Conservation (phyloP, 139 green algal species). For the Chlorella sp. region DNA sequence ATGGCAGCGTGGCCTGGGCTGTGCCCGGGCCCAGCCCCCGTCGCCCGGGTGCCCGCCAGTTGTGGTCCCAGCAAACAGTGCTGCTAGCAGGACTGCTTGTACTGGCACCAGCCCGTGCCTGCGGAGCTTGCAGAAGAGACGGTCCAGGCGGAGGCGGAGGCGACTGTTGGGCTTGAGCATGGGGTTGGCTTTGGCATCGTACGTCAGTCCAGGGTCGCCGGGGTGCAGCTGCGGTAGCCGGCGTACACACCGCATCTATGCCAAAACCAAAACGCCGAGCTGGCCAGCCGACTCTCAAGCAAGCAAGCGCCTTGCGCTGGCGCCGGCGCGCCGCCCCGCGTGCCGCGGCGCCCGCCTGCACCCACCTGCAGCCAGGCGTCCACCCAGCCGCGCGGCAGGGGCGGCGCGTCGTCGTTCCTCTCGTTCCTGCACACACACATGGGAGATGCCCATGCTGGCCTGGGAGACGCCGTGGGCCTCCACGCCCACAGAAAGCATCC, state of each 20-base stretch:
- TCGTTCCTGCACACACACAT: no score
- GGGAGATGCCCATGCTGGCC: no score
- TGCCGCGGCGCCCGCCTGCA: constrained; percentile 11
- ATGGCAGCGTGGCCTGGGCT: no score
- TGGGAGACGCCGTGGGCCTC: background rate
- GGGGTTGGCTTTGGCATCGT: constrained; percentile 52
- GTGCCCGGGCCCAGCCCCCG: no score
- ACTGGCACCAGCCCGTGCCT: no score
- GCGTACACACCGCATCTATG: constrained; percentile 5
- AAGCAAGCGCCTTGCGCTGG: background rate
- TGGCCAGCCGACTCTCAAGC: background rate
- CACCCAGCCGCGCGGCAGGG: constrained; percentile 46
- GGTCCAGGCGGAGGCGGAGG: constrained; percentile 42
- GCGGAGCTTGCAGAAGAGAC: constrained; percentile 32
- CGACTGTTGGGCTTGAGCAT: constrained; percentile 52
- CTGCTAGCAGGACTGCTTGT: no score
- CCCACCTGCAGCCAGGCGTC: constrained; percentile 49
- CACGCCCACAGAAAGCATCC: background rate
- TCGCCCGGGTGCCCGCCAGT: no score
- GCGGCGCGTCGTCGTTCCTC: constrained; percentile 31
- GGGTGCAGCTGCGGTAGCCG: constrained; percentile 30
- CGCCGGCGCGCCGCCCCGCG: constrained; percentile 12
- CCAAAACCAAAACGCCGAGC: background rate
- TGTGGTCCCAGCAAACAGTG: no score
- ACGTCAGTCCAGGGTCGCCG: constrained; percentile 50